These are phyloP conservation scores for Sonneratia alba DNA, from an alignment of 345 rosid species.

Conservation along the genomic window DNA sequence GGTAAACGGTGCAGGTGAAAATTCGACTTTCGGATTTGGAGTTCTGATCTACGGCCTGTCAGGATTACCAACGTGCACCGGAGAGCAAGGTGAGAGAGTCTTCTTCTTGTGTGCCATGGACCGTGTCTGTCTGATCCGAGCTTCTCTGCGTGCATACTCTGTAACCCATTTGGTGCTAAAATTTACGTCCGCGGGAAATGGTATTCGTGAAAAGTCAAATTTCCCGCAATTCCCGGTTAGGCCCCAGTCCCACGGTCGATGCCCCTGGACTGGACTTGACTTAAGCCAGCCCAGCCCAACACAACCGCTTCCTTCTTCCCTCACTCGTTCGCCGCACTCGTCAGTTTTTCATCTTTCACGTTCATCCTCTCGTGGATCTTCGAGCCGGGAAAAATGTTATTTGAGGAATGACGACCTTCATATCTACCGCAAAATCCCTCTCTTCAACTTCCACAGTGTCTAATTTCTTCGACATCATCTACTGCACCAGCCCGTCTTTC, in stretches of 20 bases:
- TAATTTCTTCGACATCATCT: not conserved
- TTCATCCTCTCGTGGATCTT: not conserved
- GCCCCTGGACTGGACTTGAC: not conserved
- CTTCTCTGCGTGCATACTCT: too few relatives aligned
- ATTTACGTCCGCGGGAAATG: too few relatives aligned
- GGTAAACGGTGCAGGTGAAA: not conserved
- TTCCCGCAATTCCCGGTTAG: too few relatives aligned
- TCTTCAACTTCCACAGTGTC: not conserved
- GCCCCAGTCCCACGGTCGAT: too few relatives aligned
- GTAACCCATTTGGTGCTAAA: too few relatives aligned
- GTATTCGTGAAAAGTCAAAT: too few relatives aligned
- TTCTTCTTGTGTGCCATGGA: constrained; percentile 37
- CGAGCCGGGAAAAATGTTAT: not conserved
- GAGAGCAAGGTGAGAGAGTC: constrained; percentile 15
- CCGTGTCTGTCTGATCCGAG: not conserved
- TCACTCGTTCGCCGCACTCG: not conserved
- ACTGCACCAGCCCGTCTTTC: constrained; percentile 4
- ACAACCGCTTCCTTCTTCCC: not conserved
- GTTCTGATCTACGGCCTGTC: not conserved
- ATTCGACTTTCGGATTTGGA: not conserved
- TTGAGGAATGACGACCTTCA: constrained; percentile 25
- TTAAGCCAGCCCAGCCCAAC: too few relatives aligned
- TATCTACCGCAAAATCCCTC: constrained; percentile 14
- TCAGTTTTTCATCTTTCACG: not conserved
- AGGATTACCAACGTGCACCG: constrained; percentile 15